A percentile compares a stretch with the other conserved stretches of the same genome.
Evolutionary conservation across 306 rosid genomes (phyloP).

Genomic region (Lupinus albus): DNA sequence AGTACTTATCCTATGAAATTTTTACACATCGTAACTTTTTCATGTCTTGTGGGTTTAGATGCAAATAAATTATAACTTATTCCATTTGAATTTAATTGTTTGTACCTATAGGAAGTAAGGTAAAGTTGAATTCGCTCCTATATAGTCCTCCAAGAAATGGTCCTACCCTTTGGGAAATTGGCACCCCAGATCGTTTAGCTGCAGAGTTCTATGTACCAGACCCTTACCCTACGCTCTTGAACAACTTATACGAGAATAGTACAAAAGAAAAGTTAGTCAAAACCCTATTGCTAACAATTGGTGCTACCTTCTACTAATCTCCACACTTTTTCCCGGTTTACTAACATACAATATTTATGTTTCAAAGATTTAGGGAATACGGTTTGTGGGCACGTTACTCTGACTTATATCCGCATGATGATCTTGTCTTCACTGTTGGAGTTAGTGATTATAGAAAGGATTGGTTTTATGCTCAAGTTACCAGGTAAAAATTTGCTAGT

Average conservation of each 20-base stretch:
- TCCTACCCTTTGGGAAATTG: constrained; percentile 84
- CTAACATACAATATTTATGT: background rate
- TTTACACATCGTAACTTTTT: too few relatives aligned
- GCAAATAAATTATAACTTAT: background rate
- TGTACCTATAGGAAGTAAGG: constrained; percentile 40
- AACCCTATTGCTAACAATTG: background rate
- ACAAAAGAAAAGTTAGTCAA: constrained; percentile 43
- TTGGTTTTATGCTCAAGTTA: constrained; percentile 77
- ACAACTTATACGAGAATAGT: constrained; percentile 37
- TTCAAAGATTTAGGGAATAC: constrained; percentile 60
- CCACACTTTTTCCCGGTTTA: too few relatives aligned
- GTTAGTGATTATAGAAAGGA: constrained; percentile 35
- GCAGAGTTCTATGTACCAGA: constrained; percentile 69
- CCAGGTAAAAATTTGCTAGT: constrained; percentile 30
- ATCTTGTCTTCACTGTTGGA: constrained; percentile 54
- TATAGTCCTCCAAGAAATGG: constrained; percentile 80
- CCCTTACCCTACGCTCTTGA: constrained; percentile 52
- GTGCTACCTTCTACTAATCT: background rate
- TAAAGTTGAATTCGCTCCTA: constrained; percentile 40
- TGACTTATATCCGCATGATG: constrained; percentile 50
- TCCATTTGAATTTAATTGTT: background rate
- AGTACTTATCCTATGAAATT: background rate
- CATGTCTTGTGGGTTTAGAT: background rate
- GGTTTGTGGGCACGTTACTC: constrained; percentile 69
- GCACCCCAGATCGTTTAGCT: constrained; percentile 81